A percentile compares a stretch with the other conserved stretches of the same genome.
Evolutionary conservation across 2,329 filamentous ascomycete genomes (phyloP).

Genomic region (Diaporthe ampelina): DNA sequence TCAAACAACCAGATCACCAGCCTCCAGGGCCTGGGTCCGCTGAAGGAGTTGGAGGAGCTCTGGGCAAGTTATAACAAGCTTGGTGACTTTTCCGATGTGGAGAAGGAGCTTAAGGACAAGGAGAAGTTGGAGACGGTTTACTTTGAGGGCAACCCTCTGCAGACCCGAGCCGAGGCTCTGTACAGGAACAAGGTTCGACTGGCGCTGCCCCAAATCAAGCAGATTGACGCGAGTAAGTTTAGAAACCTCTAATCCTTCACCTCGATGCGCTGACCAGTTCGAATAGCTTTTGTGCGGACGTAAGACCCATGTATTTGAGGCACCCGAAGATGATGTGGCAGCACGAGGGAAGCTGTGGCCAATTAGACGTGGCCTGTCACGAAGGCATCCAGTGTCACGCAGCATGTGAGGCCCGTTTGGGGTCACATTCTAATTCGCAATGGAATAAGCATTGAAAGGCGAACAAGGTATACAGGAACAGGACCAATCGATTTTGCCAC

Average conservation of each 20-base stretch:
- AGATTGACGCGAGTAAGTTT: conserved; percentile 97
- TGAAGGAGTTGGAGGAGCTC: conserved; percentile 85
- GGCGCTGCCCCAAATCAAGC: conserved; percentile 86
- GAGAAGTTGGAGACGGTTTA: conserved; percentile 89
- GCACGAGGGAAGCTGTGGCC: neutral
- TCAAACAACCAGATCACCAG: conserved; percentile 87
- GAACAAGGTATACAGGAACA: conserved; percentile 16
- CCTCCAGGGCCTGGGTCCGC: conserved; percentile 77
- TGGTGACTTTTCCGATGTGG: conserved; percentile 84
- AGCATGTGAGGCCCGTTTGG: conserved; percentile 1
- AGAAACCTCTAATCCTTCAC: neutral
- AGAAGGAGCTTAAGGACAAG: conserved; percentile 83
- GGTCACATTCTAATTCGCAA: conserved; percentile 1
- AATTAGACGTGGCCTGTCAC: neutral
- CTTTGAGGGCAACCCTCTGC: conserved; percentile 94
- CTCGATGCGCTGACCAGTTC: conserved; percentile 7
- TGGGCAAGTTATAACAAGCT: conserved; percentile 95
- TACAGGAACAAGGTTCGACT: conserved; percentile 95
- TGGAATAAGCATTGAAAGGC: conserved; percentile 23
- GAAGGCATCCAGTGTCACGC: neutral
- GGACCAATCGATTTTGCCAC: conserved; percentile 27
- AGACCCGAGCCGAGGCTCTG: conserved; percentile 81
- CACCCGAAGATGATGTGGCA: neutral
- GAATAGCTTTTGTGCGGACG: conserved; percentile 50
- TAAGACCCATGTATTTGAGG: neutral